Evolutionary conservation across 2,329 filamentous ascomycete species (phyloP).

Genomic region (Berkeleyomyces basicola): DNA sequence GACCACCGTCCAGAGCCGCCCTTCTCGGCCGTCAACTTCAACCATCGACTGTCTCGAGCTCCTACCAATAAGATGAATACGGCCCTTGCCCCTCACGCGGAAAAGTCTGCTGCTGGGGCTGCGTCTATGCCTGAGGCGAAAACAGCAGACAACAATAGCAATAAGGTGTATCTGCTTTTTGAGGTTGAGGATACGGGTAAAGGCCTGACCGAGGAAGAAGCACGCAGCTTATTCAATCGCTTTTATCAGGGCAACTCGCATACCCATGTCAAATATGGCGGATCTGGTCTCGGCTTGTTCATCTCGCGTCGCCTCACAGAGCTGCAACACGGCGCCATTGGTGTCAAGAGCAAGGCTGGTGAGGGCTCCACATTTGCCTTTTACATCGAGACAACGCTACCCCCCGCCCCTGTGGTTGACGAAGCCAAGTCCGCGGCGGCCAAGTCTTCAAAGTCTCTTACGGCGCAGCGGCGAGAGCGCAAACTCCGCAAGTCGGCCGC

Average conservation of each 20-base stretch:
- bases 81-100: not conserved
- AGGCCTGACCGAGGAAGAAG: conserved; percentile 53
- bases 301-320: conserved; percentile 68
- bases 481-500: not conserved
- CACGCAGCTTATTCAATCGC: conserved; percentile 57
- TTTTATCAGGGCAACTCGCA: conserved; percentile 64
- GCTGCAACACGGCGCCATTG: conserved; percentile 64
- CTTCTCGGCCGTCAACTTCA: conserved; percentile 40
- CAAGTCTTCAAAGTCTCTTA: not conserved
- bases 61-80: conserved; percentile 11
- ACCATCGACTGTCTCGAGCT: conserved; percentile 23
- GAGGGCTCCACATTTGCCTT: conserved; percentile 63
- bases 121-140: not conserved
- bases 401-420: conserved; percentile 24
- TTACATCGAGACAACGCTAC: conserved; percentile 44
- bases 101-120: not conserved
- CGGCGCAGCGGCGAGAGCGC: not conserved
- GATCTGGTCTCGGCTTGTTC: conserved; percentile 62
- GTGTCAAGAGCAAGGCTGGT: conserved; percentile 50
- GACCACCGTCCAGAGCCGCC: conserved; percentile 24
- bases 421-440: conserved; percentile 19
- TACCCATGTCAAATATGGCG: conserved; percentile 65
- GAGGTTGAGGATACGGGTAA: conserved; percentile 64
- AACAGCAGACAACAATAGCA: not conserved
- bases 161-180: conserved; percentile 47